A percentile compares a stretch with the other conserved stretches of the same genome.
phyloP scores from a whole-genome alignment of 495 filamentous ascomycete species.

The Penicillium canariense region DNA sequence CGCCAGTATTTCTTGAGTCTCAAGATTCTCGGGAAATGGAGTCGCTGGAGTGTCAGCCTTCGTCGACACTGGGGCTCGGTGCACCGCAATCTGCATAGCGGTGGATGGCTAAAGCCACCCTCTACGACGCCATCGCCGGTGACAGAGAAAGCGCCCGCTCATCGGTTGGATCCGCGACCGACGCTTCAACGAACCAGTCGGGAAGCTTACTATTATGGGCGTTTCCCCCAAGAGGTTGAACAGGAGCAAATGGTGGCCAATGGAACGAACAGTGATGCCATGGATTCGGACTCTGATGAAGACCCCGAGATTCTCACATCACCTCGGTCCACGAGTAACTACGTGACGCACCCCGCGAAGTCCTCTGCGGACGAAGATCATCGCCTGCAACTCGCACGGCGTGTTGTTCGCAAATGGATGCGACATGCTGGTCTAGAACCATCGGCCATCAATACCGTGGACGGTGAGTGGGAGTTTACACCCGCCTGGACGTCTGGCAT shows the following conservation, averaged over 20 bases:
- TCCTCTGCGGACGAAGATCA: conserved; percentile 41
- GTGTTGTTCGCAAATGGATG: conserved; percentile 72
- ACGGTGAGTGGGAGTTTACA: conserved; percentile 51
- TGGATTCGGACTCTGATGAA: conserved; percentile 48
- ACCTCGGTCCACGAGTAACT: conserved; percentile 35
- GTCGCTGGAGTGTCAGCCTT: conserved; percentile 57
- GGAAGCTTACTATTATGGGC: conserved; percentile 40
- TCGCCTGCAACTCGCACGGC: conserved; percentile 52
- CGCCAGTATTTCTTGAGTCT: conserved; percentile 87
- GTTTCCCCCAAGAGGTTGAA: conserved; percentile 42
- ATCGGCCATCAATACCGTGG: conserved; percentile 32
- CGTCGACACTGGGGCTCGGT: conserved; percentile 61
- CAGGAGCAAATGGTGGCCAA: conserved; percentile 25
- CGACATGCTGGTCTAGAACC: conserved; percentile 59
- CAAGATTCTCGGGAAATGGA: conserved; percentile 75
- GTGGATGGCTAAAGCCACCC: conserved; percentile 39
- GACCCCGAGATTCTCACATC: conserved; percentile 44
- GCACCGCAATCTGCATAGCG: conserved; percentile 50
- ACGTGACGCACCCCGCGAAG: conserved; percentile 38
- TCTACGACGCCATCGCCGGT: conserved; percentile 25
- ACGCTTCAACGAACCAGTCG: conserved; percentile 25
- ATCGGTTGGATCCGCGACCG: conserved; percentile 18
- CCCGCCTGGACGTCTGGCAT: conserved; percentile 79
- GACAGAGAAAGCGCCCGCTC: conserved; percentile 28
- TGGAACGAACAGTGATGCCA: conserved; percentile 31